Evolutionary conservation across 2,329 filamentous ascomycete species (phyloP), one percentile per base, ranked within the genome.

Genomic region (Fusarium papillatum): DNA sequence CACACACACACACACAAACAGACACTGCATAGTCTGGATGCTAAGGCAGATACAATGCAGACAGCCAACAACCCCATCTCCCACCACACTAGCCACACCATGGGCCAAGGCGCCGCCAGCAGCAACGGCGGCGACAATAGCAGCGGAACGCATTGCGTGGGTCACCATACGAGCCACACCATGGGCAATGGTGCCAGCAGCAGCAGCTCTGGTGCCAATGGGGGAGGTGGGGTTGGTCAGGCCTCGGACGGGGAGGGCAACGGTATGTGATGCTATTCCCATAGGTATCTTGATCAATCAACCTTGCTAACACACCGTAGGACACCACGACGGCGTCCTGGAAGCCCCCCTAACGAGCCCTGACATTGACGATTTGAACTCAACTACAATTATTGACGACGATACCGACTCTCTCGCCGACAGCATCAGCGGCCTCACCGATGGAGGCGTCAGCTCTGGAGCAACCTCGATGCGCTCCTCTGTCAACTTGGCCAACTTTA

Each of bases 11-110:
- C 29, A 10, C 19, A 57, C 1, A 57, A 55, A 55, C 50, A 55
- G 50, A 57, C 19, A 57, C 50, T 57, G 50, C 50, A 57, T 57
- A 57, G 29, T 57, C 50, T 57, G 62, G 70, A 76, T 76, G 71
- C 73, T 74, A 68, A 55, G 66, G 62, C 68, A 72, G 67, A 68
- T 43, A 77, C 68, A 61, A 78, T 78, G 76, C 69, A 66, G 63
- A 65, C 76, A 29, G 70, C 76, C 69, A 75, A 75, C 71, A 78
- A 78, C 72, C 77, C 77, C 55, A 78, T 79, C 72, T 72, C 76
- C 36, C 77, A 79, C 70, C 77, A 79, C 69, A 79, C 77, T 68
- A 79, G 77, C 77, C 77, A 79, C 72, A 79, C 77, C 70, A 79
- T 79, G 77, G 77, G 77, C 65, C 66, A 79, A 63, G 77, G 77